Conservation (phyloP, 768 basidiomycete species). For the Tulasnella sp. region DNA sequence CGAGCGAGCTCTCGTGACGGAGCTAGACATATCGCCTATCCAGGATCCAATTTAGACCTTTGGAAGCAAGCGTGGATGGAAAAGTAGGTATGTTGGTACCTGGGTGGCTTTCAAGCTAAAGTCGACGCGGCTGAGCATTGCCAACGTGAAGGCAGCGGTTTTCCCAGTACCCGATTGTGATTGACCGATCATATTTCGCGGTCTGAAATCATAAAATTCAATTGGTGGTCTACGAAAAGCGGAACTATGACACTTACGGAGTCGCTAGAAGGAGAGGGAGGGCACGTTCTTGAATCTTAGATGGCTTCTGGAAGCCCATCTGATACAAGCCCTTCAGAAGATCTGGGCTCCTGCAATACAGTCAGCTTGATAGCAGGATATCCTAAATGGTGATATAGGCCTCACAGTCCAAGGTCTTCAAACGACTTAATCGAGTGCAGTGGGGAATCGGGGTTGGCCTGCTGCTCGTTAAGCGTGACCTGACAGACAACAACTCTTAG, state of each 20-base stretch:
- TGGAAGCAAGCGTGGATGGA: neutral
- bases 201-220: conserved; percentile 36
- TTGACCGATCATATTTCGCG: conserved; percentile 97
- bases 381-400: conserved; percentile 16
- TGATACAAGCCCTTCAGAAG: conserved; percentile 89
- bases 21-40: conserved; percentile 88
- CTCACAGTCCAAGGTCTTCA: conserved; percentile 89
- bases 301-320: conserved; percentile 94
- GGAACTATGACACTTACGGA: conserved; percentile 49
- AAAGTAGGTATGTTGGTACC: conserved; percentile 31
- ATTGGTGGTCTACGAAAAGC: neutral
- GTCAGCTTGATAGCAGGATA: neutral
- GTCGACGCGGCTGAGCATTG: conserved; percentile 92
- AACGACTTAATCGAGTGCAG: conserved; percentile 88
- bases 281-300: conserved; percentile 97
- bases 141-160: conserved; percentile 94
- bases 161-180: conserved; percentile 99
- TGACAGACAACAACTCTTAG: conserved; percentile 24
- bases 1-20: conserved; percentile 94
- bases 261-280: conserved; percentile 80
- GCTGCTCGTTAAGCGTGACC: conserved; percentile 96
- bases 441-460: conserved; percentile 91
- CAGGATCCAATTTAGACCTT: conserved; percentile 8
- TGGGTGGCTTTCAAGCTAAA: conserved; percentile 74
- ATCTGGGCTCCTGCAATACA: conserved; percentile 52